A percentile compares a stretch with the other conserved stretches of the same genome.
phyloP scores from a whole-genome alignment of 2,329 filamentous ascomycete species.

The Aureobasidium sp. region DNA sequence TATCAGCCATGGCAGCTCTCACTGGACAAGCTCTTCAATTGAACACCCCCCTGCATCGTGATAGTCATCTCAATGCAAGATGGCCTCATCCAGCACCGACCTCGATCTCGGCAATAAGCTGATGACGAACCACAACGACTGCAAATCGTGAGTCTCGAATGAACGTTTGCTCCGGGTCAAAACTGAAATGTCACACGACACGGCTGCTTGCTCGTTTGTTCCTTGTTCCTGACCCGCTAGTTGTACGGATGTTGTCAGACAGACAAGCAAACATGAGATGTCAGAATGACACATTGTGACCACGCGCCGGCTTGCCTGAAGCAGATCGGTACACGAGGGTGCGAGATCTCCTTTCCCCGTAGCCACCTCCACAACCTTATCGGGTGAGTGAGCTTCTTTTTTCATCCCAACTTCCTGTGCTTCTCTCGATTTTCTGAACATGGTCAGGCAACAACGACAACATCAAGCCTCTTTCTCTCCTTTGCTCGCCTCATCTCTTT shows the following conservation, averaged over 20 bases:
- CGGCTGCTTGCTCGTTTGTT: neutral
- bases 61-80: neutral
- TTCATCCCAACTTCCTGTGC: neutral
- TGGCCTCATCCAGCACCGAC: neutral
- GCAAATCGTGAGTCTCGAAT: neutral
- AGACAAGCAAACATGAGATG: neutral
- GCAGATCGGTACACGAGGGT: too few species aligned
- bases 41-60: neutral
- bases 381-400: neutral
- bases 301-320: constrained; percentile 1
- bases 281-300: neutral
- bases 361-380: constrained; percentile 5
- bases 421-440: neutral
- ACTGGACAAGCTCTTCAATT: neutral
- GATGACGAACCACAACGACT: neutral
- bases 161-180: neutral
- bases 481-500: neutral
- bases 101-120: neutral
- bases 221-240: neutral
- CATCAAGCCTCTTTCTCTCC: neutral
- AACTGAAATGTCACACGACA: too few species aligned
- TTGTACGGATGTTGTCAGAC: neutral
- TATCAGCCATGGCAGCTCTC: too few species aligned
- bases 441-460: neutral
- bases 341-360: neutral